Base-by-base conservation (phyloP, 169 alveolate species). In the Eimeria praecox region DNA sequence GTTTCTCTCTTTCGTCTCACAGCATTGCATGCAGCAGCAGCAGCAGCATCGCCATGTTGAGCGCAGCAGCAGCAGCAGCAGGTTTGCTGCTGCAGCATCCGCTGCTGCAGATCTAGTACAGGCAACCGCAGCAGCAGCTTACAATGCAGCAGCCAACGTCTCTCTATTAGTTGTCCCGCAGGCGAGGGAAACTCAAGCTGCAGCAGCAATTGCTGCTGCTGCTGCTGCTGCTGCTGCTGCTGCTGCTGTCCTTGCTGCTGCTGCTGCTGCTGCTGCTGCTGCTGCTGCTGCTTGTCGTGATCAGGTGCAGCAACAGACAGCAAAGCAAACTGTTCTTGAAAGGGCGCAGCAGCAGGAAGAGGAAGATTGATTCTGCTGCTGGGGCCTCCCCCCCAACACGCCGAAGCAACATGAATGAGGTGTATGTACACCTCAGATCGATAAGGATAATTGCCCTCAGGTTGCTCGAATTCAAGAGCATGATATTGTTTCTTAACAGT, bases 391-490 rank as follows among this genome's bases (percentile, higher is more conserved):
- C 88, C 95, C 95, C 95, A 90, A 75, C 95, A 90, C 62, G 73
- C 16, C 33, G 95, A 2, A 2, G 95, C 87, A 30, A 90, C 49
- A n/a, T 90, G 95, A 24, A 90, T 78, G 46, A 90, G 95, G 89
- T 90, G 95, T 30, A 90, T 52, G 46, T 90, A 90, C 77, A 90
- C 95, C 88, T 90, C 95, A 54, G 71, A n/a, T 42, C 40, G 30
- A 52, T 90, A 90, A 52, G 95, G 95, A 52, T 90, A 90, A 71
- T 80, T 90, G n/a, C 82, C 73, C 77, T 90, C 95, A 35, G 33
- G 33, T 88, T 27, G 75, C 52, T 78, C 82, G 88, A 90, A 90
- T 88, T 90, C 95, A 14, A 90, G 73, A 75, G 77, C 89, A 40
- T 90, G 95, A 75, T 90, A 90, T 9, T 80, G 71, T 44, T 73